These are phyloP conservation scores for Boletus patriciae DNA, from an alignment of 768 basidiomycete species.

Conservation along the genomic window DNA sequence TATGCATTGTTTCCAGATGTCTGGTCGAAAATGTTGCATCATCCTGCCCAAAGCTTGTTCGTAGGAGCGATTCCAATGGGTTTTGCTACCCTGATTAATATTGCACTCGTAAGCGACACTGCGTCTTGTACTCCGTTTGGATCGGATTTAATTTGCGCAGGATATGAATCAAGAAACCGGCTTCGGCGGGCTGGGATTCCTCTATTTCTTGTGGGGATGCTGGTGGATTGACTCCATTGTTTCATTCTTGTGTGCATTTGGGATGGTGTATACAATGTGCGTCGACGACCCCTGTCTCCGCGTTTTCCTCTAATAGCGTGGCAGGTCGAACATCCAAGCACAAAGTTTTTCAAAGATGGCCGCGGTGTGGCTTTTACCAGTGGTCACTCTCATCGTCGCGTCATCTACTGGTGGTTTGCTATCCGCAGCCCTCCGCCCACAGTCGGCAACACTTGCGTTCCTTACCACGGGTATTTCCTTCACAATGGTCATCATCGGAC, in stretches of 20 bases:
- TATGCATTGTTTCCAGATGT: slow-evolving; percentile 42
- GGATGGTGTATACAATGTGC: slow-evolving; percentile 51
- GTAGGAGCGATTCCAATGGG: slow-evolving; percentile 48
- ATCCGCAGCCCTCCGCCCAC: slow-evolving; percentile 37
- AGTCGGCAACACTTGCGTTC: slow-evolving; percentile 39
- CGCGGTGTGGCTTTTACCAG: slow-evolving; percentile 51
- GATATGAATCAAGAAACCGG: slow-evolving; percentile 37
- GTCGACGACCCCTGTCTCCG: not conserved
- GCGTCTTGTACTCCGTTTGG: not conserved
- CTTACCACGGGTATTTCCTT: slow-evolving; percentile 46
- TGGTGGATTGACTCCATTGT: slow-evolving; percentile 51
- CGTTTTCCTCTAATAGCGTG: not conserved
- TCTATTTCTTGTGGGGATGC: slow-evolving; percentile 46
- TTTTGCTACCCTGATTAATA: slow-evolving; percentile 43
- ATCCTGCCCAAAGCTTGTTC: slow-evolving; percentile 47
- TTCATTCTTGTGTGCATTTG: slow-evolving; percentile 46
- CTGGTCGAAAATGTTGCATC: slow-evolving; percentile 48
- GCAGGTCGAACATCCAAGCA: slow-evolving; percentile 45
- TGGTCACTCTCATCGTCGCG: slow-evolving; percentile 54
- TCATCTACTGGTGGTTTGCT: slow-evolving; percentile 51
- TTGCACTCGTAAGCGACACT: slow-evolving; percentile 34
- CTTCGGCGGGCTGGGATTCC: slow-evolving; percentile 37
- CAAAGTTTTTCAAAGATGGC: slow-evolving; percentile 43
- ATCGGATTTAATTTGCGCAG: slow-evolving; percentile 7
- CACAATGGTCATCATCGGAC: slow-evolving; percentile 45